Evolutionary conservation across 2,329 filamentous ascomycete species (phyloP), one percentile per base, ranked within the genome.

Genomic region (Penicillium capsulatum): DNA sequence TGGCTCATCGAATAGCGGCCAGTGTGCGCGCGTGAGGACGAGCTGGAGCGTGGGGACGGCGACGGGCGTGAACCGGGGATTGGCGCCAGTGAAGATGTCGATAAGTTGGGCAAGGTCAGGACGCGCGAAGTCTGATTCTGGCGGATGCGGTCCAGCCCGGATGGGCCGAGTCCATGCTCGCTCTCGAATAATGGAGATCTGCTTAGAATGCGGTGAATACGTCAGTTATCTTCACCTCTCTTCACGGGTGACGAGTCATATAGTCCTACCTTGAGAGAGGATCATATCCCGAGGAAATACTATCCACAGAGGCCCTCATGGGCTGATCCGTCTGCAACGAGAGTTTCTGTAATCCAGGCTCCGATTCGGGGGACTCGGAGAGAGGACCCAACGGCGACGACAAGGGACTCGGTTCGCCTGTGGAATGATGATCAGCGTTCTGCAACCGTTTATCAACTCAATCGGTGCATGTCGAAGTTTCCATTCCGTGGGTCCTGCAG

Each of bases 101-200:
- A 84, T 39, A 76, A 70, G 32, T 76, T 75, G 31, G 82, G 80
- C 44, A 84, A 66, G 17, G 83, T 83, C 40, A 83, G 74, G 36
- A 76, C 73, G 63, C 83, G 76, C 40, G 79, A 71, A 27, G 80
- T 76, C 45, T 84, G 84, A 58, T 89, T 83, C 66, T 96, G 91
- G 63, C 92, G 86, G 65, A 98, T 98, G 58, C 92, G 85, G 62
- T 90, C 84, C 59, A 98, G 77, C 52, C 92, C 90, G 40, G 88
- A 94, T 31, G 84, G 77, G 38, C 87, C 87, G 48, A 92, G 70
- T 54, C 87, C 87, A 74, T 92, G 86, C 59, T 94, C 89, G 68
- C 91, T 87, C 67, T 91, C 89, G 62, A 94, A 78, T 61, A 94
- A 77, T 59, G 88, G 80, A 58, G 86, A 87, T 72, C 87, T 94